Evolutionary conservation across 768 basidiomycete genomes (phyloP).

Genomic region (Rhodotorula kratochvilovae): DNA sequence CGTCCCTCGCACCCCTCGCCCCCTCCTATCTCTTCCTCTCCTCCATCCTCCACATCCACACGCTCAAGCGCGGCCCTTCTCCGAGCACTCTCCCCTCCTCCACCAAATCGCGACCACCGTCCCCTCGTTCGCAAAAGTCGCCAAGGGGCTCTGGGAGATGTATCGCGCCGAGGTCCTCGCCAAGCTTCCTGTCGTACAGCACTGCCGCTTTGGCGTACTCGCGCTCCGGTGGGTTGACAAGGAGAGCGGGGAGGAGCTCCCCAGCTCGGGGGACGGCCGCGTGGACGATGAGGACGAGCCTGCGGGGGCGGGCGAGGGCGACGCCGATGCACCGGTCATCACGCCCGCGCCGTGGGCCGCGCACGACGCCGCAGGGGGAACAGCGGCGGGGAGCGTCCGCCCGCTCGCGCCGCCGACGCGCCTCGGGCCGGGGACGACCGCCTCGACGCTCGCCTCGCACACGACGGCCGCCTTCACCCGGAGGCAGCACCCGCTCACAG

Average conservation of each 20-base stretch:
- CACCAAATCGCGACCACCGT: constrained; percentile 71
- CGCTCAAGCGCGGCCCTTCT: constrained; percentile 53
- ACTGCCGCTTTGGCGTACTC: constrained; percentile 74
- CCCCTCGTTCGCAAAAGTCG: constrained; percentile 27
- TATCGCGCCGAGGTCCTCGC: constrained; percentile 91
- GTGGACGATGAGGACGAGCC: constrained; percentile 4
- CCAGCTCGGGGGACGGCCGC: constrained; percentile 21
- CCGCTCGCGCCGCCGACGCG: not conserved
- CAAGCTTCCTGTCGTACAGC: constrained; percentile 93
- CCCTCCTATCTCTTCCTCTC: constrained; percentile 70
- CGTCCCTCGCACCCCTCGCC: constrained; percentile 50
- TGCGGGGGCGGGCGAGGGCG: not conserved
- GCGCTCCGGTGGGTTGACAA: constrained; percentile 50
- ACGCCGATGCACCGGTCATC: not conserved
- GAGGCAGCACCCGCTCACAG: not conserved
- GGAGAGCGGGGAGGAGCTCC: not conserved
- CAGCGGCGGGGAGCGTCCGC: not conserved
- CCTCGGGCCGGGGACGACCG: not conserved
- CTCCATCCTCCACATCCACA: constrained; percentile 67
- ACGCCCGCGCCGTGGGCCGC: constrained; percentile 13
- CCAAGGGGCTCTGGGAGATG: constrained; percentile 76
- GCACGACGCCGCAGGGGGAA: not conserved
- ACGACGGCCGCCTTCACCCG: not conserved
- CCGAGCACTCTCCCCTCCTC: constrained; percentile 58
- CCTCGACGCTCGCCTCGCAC: not conserved